Base-by-base conservation (phyloP, 1,284 basidiomycete genomes). In the Leccinum pachyderme region DNA sequence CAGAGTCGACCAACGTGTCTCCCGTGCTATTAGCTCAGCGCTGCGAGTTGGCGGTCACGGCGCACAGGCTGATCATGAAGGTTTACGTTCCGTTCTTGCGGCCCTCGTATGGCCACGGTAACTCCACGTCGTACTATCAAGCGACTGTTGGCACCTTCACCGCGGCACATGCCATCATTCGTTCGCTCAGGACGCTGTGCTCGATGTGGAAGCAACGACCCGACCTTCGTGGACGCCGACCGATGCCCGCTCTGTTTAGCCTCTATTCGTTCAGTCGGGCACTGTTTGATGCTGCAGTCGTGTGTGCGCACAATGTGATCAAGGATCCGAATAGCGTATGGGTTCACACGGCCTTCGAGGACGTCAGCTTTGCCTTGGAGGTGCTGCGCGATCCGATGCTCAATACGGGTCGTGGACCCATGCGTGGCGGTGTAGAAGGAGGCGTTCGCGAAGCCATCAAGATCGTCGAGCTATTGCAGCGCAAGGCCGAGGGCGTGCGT, bases 41-140 rank as follows among this genome's bases (percentile, higher is more conserved):
- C 27, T 86, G 77, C 61, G 86, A 86, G 59, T 72, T 89, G 45
- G 76, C 77, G 0, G 78, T 86, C 37, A 73, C 79, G 41, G 82
- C 83, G 5, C 78, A 87, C 56, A 72, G 81, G 43, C 65, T 87
- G 49, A 74, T 87, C 54, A 72, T 89, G 60, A 83, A 81, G 67
- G 73, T 82, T 8, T 89, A 86, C 65, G 65, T 83, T n/a, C 87
- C 87, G 0, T 87, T 88, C 69, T 66, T 87, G 53, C 79, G 70
- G 61, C 70, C 61, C 53, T 59, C 64, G 22, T 62, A 60, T 51
- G 35, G 51, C 59, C 64, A 62, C 55, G 59, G 59, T 53, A 55
- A 63, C 55, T 53, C 64, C 51, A 61, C 55, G 56, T 64, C 55
- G 55, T 68, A 63, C 61, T 73, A 80, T 57, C 80, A 80, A 55